phyloP scores from a whole-genome alignment of 768 basidiomycete genomes.

The Hericium rajendrae region DNA sequence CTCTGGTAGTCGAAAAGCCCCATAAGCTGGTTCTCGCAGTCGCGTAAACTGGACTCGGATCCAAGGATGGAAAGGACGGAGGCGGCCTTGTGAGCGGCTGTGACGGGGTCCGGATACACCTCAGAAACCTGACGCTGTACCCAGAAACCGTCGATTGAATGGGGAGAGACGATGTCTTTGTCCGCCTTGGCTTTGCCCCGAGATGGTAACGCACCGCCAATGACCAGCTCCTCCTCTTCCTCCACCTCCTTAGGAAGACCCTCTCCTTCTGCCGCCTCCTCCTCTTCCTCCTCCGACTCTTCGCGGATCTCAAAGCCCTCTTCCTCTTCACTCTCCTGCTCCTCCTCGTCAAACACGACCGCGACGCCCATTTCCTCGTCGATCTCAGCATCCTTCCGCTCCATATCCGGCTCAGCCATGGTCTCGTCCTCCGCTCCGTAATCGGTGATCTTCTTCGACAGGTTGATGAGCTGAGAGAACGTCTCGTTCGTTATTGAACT shows the following conservation, averaged over 20 bases:
- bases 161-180: conserved; percentile 78
- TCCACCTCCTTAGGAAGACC: conserved; percentile 41
- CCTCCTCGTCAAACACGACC: conserved; percentile 96
- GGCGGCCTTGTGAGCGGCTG: conserved; percentile 84
- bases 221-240: conserved; percentile 72
- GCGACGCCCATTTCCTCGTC: conserved; percentile 97
- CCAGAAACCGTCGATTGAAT: conserved; percentile 96
- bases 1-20: conserved; percentile 91
- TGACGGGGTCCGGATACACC: conserved; percentile 89
- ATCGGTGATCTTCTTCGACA: conserved; percentile 94
- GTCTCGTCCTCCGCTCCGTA: conserved; percentile 83
- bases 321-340: conserved; percentile 86
- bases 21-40: conserved; percentile 94
- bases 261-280: conserved; percentile 42
- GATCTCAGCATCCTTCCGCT: conserved; percentile 78
- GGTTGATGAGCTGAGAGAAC: conserved; percentile 74
- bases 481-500: conserved; percentile 56
- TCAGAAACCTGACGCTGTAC: conserved; percentile 90
- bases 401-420: conserved; percentile 69
- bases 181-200: conserved; percentile 46
- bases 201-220: conserved; percentile 46
- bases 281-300: conserved; percentile 70
- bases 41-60: conserved; percentile 80
- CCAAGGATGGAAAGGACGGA: conserved; percentile 77
- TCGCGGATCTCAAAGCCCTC: conserved; percentile 82